A percentile compares a stretch with the other conserved stretches of the same genome.
These are phyloP conservation scores for Hemileccinum rubropunctum DNA, from an alignment of 768 basidiomycete genomes.

Conservation along the genomic window DNA sequence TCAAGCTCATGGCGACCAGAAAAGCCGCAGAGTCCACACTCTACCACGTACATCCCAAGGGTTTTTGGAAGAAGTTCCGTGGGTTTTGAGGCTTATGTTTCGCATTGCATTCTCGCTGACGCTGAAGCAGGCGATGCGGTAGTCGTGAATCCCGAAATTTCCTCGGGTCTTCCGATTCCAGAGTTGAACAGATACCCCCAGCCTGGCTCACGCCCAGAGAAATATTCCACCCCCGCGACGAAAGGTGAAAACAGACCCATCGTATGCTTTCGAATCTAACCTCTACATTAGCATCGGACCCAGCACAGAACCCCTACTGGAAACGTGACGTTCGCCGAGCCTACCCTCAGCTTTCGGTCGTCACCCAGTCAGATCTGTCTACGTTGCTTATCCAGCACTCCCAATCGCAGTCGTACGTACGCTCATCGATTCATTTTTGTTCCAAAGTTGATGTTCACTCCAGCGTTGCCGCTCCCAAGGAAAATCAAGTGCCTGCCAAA, in stretches of 20 bases:
- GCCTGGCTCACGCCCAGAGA: conserved; percentile 85
- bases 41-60: conserved; percentile 85
- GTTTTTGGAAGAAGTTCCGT: conserved; percentile 98
- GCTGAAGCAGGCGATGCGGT: conserved; percentile 66
- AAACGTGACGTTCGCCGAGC: conserved; percentile 92
- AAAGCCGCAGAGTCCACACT: conserved; percentile 85
- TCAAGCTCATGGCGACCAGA: conserved; percentile 60
- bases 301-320: conserved; percentile 91
- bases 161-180: conserved; percentile 81
- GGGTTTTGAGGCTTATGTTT: conserved; percentile 29
- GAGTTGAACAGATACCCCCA: conserved; percentile 75
- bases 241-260: conserved; percentile 51
- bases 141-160: conserved; percentile 88
- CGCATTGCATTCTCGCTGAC: conserved; percentile 2
- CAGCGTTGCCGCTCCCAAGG: conserved; percentile 54
- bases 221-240: conserved; percentile 83
- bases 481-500: conserved; percentile 44
- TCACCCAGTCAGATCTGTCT: conserved; percentile 83
- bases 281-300: conserved; percentile 65
- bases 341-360: conserved; percentile 88
- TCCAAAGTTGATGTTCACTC: conserved; percentile 9
- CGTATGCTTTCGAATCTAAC: conserved; percentile 13
- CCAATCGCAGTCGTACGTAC: conserved; percentile 56
- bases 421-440: not conserved
- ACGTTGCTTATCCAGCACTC: conserved; percentile 81